A percentile compares a stretch with the other conserved stretches of the same genome.
These are phyloP conservation scores for Boletus rufocinnamomeus DNA, from an alignment of 768 basidiomycete species.

Conservation along the genomic window DNA sequence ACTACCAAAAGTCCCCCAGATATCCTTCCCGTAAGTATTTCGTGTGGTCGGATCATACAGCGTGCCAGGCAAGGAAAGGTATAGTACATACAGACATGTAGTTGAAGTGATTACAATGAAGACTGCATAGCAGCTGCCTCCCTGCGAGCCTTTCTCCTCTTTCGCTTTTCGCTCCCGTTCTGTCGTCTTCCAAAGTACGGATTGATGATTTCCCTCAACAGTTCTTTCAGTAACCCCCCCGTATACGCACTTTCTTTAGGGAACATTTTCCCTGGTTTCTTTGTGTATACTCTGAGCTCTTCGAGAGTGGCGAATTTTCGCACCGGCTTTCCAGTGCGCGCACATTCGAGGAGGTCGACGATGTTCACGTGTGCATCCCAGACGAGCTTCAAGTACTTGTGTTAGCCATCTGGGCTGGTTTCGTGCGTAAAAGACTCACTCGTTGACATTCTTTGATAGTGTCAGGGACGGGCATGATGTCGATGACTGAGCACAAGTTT, in stretches of 20 bases:
- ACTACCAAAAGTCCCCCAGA: too few relatives aligned
- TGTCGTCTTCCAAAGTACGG: conserved; percentile 18
- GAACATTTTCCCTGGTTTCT: conserved; percentile 21
- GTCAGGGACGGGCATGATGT: conserved; percentile 24
- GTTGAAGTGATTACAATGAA: not conserved
- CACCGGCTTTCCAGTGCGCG: conserved; percentile 19
- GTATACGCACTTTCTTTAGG: conserved; percentile 29
- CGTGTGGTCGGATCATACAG: not conserved
- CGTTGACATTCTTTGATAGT: conserved; percentile 16
- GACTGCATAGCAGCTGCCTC: not conserved
- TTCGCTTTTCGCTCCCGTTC: conserved; percentile 24
- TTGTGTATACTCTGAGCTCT: conserved; percentile 32
- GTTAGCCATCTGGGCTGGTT: not conserved
- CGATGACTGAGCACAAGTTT: conserved; percentile 25
- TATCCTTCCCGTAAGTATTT: not conserved
- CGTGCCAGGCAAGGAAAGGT: too few relatives aligned
- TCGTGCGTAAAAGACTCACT: conserved; percentile 10
- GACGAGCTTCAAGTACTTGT: conserved; percentile 17
- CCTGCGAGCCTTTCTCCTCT: conserved; percentile 17
- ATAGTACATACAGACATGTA: not conserved
- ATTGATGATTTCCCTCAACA: conserved; percentile 33
- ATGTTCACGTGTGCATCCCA: conserved; percentile 37
- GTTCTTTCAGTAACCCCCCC: conserved; percentile 33
- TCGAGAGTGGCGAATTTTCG: conserved; percentile 26
- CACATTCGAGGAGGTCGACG: conserved; percentile 33